These are phyloP conservation scores for Cryphonectria radicalis DNA, from an alignment of 2,329 filamentous ascomycete genomes.

Conservation along the genomic window DNA sequence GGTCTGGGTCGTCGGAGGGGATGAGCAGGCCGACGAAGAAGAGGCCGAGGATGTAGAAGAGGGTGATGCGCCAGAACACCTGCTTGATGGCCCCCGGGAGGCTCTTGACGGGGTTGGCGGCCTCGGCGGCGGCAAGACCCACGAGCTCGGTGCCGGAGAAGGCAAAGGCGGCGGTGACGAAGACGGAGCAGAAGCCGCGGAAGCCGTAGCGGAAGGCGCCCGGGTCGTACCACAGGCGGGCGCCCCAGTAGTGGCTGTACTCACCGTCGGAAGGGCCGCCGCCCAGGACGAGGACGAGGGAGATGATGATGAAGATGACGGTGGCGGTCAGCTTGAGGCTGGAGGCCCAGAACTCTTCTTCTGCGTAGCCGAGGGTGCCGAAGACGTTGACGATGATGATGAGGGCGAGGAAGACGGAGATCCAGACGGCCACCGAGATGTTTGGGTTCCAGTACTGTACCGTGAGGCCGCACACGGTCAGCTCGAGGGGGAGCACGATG, in stretches of 20 bases:
- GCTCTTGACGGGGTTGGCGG: conserved; percentile 69
- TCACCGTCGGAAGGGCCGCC: conserved; percentile 58
- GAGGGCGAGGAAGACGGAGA: conserved; percentile 57
- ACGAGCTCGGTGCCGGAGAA: conserved; percentile 76
- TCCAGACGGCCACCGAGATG: conserved; percentile 55
- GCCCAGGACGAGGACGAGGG: conserved; percentile 61
- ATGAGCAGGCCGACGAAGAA: conserved; percentile 57
- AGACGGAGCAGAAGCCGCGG: conserved; percentile 73
- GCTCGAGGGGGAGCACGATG: conserved; percentile 52
- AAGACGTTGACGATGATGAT: conserved; percentile 61
- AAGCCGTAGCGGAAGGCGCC: conserved; percentile 73
- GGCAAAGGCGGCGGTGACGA: conserved; percentile 74
- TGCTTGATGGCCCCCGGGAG: conserved; percentile 86
- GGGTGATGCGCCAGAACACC: conserved; percentile 63
- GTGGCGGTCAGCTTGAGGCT: conserved; percentile 62
- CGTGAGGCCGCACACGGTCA: conserved; percentile 54
- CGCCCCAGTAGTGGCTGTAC: conserved; percentile 54
- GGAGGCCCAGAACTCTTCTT: conserved; percentile 64
- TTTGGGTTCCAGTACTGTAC: conserved; percentile 54
- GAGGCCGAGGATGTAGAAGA: conserved; percentile 59
- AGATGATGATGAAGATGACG: conserved; percentile 67
- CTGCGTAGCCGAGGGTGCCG: conserved; percentile 58
- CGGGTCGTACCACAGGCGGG: conserved; percentile 53
- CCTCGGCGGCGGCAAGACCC: conserved; percentile 75
- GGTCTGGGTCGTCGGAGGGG: conserved; percentile 48